Base-by-base conservation (phyloP, 768 basidiomycete genomes). In the Lactifluus volemus region DNA sequence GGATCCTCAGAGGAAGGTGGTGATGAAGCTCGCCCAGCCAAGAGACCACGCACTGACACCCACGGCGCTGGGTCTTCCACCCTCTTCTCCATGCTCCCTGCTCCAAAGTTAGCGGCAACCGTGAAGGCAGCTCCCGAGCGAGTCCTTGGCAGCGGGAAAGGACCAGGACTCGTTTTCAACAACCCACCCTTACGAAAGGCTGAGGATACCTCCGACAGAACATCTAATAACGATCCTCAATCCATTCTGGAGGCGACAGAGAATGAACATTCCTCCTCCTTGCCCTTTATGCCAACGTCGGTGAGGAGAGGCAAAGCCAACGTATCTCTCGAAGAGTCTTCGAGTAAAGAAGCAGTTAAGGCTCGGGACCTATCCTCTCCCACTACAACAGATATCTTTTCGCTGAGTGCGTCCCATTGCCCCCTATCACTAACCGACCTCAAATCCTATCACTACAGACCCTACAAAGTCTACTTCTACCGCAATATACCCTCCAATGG, bases 31-130 rank as follows among this genome's bases (percentile, higher is more conserved):
- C 86, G 83, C 42, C 76, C 80, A 2, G 75, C 83, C 42, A 90
- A 89, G 73, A 85, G 79, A 60, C 74, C 78, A 17, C 78, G 81
- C 29, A 64, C 81, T 42, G 77, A 78, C 38, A 61, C 78, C 21
- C 63, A 30, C 9, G 82, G 84, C 8, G 82, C 82, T 30, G 88
- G 88, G 10, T 69, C 70, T 12, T 91, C 89, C 0, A 80, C 83
- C 2, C 69, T 92, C 51, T 67, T 91, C 36, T 79, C 80, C 9
- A 89, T 90, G 84, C 77, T 92, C 11, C 89, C 89, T 38, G 80
- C 84, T 0, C 89, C 89, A 5, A 89, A 85, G 72, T 80, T 81
- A 69, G 74, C 76, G 57, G 68, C 73, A 25, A 77, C 81, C 10
- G 69, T 77, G n/a, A 68, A 70, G 29, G 69, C 74, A 52, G 69